phyloP scores from a whole-genome alignment of 345 rosid species.

The Rhizophora mangle region DNA sequence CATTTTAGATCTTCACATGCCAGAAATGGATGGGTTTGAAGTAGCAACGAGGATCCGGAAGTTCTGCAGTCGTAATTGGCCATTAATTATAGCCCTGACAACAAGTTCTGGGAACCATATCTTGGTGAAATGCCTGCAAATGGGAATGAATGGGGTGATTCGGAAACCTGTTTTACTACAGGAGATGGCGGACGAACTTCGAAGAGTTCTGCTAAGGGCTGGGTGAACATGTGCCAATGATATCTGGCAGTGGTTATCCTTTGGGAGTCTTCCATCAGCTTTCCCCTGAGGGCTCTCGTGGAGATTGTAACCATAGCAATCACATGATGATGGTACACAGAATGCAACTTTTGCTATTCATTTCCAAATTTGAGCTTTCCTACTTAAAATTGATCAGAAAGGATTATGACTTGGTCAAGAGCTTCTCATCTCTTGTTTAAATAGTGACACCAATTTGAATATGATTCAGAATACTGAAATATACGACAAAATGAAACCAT shows the following conservation, averaged over 20 bases:
- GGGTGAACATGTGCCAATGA: constrained; percentile 32
- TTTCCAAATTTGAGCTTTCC: neutral
- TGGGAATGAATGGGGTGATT: constrained; percentile 86
- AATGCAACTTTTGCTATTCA: constrained; percentile 19
- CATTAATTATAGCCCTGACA: constrained; percentile 79
- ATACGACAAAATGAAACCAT: neutral
- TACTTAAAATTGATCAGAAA: constrained; percentile 17
- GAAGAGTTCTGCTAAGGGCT: constrained; percentile 61
- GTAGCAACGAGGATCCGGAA: constrained; percentile 84
- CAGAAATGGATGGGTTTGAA: constrained; percentile 90
- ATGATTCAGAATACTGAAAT: neutral
- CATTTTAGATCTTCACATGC: constrained; percentile 84
- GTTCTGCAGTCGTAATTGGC: constrained; percentile 70
- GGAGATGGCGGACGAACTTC: constrained; percentile 76
- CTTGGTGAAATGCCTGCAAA: constrained; percentile 67
- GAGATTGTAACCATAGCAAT: constrained; percentile 13
- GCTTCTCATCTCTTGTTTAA: constrained; percentile 2
- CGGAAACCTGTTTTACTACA: constrained; percentile 82
- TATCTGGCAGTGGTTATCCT: neutral
- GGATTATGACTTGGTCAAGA: constrained; percentile 11
- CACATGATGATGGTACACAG: constrained; percentile 9
- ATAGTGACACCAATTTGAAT: constrained; percentile 20
- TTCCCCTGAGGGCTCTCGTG: neutral
- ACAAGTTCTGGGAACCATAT: constrained; percentile 80
- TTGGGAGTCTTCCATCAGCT: neutral